A percentile compares a stretch with the other conserved stretches of the same genome.
phyloP scores from a whole-genome alignment of 208 protist genomes.

The Giardia duodenalis region DNA sequence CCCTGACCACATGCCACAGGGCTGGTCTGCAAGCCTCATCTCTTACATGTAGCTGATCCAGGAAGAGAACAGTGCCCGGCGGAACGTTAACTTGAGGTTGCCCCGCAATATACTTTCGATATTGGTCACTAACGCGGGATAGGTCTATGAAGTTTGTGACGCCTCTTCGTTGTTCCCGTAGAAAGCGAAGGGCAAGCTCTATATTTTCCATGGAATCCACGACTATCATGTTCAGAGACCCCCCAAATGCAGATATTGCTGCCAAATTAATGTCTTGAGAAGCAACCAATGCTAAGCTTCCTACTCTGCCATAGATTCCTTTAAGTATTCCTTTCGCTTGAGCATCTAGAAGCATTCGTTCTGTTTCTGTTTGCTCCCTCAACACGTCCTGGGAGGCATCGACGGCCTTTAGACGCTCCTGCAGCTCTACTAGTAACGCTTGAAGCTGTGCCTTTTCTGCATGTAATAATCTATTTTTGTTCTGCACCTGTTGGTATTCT shows the following conservation, averaged over 20 bases:
- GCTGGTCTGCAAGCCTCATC: neutral
- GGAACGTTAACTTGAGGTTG: neutral
- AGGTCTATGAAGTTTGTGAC: constrained; percentile 32
- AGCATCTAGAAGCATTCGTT: neutral
- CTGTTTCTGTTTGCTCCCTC: too few species aligned
- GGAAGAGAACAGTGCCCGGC: neutral
- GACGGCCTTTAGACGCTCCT: too few species aligned
- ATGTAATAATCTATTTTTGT: too few species aligned
- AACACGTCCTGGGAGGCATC: too few species aligned
- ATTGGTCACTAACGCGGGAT: neutral
- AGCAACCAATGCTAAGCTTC: constrained; percentile 32
- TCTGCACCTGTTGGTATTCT: too few species aligned
- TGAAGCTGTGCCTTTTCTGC: too few species aligned
- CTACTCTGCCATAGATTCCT: constrained; percentile 35
- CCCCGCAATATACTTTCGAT: neutral
- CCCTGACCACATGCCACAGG: neutral
- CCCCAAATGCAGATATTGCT: constrained; percentile 14
- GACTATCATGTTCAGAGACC: constrained; percentile 34
- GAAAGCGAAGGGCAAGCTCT: constrained; percentile 10
- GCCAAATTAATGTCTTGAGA: neutral
- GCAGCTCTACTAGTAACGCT: too few species aligned
- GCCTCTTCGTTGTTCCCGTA: constrained; percentile 11
- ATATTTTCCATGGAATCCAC: constrained; percentile 17
- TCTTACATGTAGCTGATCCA: constrained; percentile 23
- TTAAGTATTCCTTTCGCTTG: neutral